phyloP scores from a whole-genome alignment of 306 rosid genomes.

The Astragalus membranaceus region DNA sequence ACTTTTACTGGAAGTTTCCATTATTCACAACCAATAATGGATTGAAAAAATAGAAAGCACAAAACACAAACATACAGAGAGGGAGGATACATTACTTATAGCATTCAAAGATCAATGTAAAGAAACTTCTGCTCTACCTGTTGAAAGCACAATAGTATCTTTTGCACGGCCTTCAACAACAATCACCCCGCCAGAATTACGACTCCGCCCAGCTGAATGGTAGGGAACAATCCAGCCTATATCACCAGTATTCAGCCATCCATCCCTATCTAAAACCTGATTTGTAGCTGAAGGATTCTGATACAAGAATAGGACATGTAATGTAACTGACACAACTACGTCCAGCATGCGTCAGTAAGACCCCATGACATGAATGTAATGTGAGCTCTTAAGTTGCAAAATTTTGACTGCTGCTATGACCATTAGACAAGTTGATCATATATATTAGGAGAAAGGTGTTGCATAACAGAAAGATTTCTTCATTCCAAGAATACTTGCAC shows the following conservation, averaged over 20 bases:
- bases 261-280: constrained; percentile 60
- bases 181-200: constrained; percentile 58
- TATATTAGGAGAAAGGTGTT: not conserved
- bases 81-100: not conserved
- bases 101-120: not conserved
- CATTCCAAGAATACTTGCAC: not conserved
- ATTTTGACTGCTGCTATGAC: not conserved
- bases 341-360: not conserved
- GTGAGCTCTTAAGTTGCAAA: not conserved
- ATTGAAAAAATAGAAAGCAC: not conserved
- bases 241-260: constrained; percentile 91
- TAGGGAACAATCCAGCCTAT: constrained; percentile 84
- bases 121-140: constrained; percentile 46
- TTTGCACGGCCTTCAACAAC: constrained; percentile 92
- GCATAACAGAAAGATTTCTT: not conserved
- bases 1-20: not conserved
- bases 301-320: constrained; percentile 27
- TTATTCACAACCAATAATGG: not conserved
- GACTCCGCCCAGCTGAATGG: constrained; percentile 71
- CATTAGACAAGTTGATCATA: constrained; percentile 2
- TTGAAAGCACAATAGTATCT: constrained; percentile 89
- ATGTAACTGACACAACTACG: constrained; percentile 21
- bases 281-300: constrained; percentile 76
- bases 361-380: not conserved
- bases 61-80: not conserved